Conservation (phyloP, 2,329 filamentous ascomycete genomes). For the Trichoderma sp. region DNA sequence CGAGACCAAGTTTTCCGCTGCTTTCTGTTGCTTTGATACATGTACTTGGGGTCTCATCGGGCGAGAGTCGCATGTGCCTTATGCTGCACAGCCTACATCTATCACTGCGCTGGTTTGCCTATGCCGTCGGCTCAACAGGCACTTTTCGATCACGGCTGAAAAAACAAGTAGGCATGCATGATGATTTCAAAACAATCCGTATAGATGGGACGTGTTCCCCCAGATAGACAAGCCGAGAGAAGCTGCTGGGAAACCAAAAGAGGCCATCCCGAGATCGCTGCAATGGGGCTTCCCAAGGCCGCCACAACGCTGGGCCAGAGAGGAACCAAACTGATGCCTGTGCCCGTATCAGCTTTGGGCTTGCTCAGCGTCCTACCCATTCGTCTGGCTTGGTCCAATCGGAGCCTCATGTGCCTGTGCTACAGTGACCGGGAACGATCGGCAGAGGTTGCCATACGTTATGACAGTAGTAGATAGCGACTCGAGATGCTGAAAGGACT, state of each 20-base stretch:
- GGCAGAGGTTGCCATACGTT: background rate
- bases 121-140: background rate
- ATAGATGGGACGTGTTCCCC: conserved; percentile 5
- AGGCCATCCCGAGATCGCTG: background rate
- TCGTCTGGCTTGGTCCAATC: background rate
- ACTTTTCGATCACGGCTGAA: conserved; percentile 2
- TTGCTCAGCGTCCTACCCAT: background rate
- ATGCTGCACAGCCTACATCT: too few relatives aligned
- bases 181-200: conserved; percentile 5
- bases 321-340: background rate
- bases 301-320: background rate
- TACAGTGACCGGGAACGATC: conserved; percentile 15
- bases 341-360: background rate
- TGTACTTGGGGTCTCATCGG: background rate
- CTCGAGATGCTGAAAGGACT: background rate
- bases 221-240: background rate
- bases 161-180: background rate
- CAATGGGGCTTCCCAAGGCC: background rate
- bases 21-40: background rate
- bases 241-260: background rate
- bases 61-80: conserved; percentile 13
- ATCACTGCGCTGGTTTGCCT: background rate
- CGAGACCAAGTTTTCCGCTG: background rate
- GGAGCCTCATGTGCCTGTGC: background rate
- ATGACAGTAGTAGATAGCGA: background rate